A percentile compares a stretch with the other conserved stretches of the same genome.
phyloP scores from a whole-genome alignment of 176 grass and related monocot genomes.

The Bolboschoenus planiculmis region DNA sequence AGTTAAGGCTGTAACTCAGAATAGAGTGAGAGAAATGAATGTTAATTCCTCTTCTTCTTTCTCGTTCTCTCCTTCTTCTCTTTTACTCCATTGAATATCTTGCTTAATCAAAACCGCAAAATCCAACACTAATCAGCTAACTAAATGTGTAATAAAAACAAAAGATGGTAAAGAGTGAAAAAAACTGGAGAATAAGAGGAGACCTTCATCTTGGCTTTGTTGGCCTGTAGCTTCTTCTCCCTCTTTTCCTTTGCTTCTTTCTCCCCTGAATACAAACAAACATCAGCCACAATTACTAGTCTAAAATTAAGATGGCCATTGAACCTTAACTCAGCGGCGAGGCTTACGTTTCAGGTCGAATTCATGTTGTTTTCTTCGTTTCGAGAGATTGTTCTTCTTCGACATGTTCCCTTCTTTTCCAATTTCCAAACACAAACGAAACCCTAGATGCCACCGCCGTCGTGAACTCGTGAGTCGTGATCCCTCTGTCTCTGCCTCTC shows the following conservation, averaged over 20 bases:
- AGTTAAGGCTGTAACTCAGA: too few relatives aligned
- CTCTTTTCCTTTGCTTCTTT: conserved; percentile 59
- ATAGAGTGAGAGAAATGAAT: too few relatives aligned
- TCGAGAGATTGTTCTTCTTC: conserved; percentile 88
- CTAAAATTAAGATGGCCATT: too few relatives aligned
- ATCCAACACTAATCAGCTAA: too few relatives aligned
- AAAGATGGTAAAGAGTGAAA: background rate
- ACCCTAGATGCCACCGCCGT: conserved; percentile 12
- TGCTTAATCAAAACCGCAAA: too few relatives aligned
- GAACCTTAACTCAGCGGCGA: too few relatives aligned
- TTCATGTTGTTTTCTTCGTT: conserved; percentile 67
- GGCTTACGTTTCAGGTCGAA: conserved; percentile 71
- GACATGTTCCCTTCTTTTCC: conserved; percentile 38
- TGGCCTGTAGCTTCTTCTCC: conserved; percentile 70
- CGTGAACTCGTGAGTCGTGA: too few relatives aligned
- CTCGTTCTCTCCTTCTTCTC: too few relatives aligned
- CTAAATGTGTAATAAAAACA: background rate
- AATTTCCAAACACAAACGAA: background rate
- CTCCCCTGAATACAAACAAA: conserved; percentile 36
- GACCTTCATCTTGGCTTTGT: conserved; percentile 87
- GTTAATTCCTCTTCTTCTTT: too few relatives aligned
- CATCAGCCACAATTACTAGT: background rate
- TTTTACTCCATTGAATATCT: too few relatives aligned
- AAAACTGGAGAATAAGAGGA: background rate
- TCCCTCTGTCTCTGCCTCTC: too few relatives aligned